A percentile compares a stretch with the other conserved stretches of the same genome.
Conservation (phyloP, 1,284 basidiomycete genomes). For the Moesziomyces globuligerus region DNA sequence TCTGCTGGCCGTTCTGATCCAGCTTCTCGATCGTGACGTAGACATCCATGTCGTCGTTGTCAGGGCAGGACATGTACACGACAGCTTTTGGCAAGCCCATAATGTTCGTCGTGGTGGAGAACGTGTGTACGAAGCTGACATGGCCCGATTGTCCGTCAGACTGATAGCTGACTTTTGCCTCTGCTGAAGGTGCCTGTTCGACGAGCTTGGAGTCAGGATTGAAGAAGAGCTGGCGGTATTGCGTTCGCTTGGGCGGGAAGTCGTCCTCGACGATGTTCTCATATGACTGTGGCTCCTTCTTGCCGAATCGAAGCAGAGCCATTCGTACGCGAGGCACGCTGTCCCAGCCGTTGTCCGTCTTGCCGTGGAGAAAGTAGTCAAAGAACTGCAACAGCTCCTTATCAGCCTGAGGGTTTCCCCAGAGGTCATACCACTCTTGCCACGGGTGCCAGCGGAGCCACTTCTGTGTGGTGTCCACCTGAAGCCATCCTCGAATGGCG, state of each 20-base stretch:
- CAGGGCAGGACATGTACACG: conserved; percentile 2
- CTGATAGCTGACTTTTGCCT: not conserved
- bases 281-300: not conserved
- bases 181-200: not conserved
- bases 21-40: conserved; percentile 14
- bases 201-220: not conserved
- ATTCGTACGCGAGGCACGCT: conserved; percentile 5
- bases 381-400: conserved; percentile 10
- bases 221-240: conserved; percentile 5
- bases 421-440: conserved; percentile 16
- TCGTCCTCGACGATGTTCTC: conserved; percentile 3
- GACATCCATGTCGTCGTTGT: conserved; percentile 8
- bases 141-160: not conserved
- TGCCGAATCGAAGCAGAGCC: conserved; percentile 7
- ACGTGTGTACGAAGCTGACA: conserved; percentile 8
- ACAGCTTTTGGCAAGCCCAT: conserved; percentile 3
- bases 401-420: conserved; percentile 2
- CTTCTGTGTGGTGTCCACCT: conserved; percentile 3
- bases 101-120: not conserved
- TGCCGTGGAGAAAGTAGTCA: conserved; percentile 11
- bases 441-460: conserved; percentile 3
- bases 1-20: conserved; percentile 8
- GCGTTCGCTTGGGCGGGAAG: conserved; percentile 3
- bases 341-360: conserved; percentile 11
- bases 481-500: conserved; percentile 5